Evolutionary conservation across 805 yeast genomes (phyloP).

Genomic region (Wickerhamia fluorescens): DNA sequence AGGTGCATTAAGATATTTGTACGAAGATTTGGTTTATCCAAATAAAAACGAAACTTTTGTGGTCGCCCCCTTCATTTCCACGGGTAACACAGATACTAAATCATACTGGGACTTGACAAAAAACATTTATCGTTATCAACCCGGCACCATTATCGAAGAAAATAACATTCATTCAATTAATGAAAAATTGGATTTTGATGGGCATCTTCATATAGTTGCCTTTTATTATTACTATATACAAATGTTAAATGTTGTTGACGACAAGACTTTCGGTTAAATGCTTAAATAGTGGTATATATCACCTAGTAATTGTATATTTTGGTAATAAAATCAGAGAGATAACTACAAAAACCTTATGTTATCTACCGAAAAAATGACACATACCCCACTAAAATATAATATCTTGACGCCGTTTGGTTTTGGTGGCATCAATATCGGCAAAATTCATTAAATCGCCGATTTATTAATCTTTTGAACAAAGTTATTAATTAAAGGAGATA

Average conservation of each 20-base stretch:
- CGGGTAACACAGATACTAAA: constrained; percentile 38
- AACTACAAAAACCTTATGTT: too few relatives aligned
- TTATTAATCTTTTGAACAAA: too few relatives aligned
- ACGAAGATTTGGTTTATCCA: constrained; percentile 26
- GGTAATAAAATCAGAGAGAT: too few relatives aligned
- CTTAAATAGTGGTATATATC: too few relatives aligned
- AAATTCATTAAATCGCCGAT: too few relatives aligned
- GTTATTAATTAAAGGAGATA: too few relatives aligned
- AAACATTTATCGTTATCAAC: constrained; percentile 30
- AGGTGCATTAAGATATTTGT: constrained; percentile 31
- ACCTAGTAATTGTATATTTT: too few relatives aligned
- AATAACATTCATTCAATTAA: constrained; percentile 28
- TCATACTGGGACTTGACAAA: constrained; percentile 34
- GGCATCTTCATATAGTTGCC: constrained; percentile 28
- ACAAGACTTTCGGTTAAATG: too few relatives aligned
- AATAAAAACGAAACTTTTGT: constrained; percentile 18
- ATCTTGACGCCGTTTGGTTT: too few relatives aligned
- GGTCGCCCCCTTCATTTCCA: constrained; percentile 27
- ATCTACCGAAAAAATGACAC: too few relatives aligned
- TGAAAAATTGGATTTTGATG: constrained; percentile 23
- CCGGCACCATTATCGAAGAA: constrained; percentile 17
- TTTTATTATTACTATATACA: constrained; percentile 34
- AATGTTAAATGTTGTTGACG: constrained; percentile 14
- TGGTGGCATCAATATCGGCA: too few relatives aligned
- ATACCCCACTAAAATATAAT: too few relatives aligned